Evolutionary conservation across 495 filamentous ascomycete species (phyloP), one percentile per base, ranked within the genome.

Genomic region (Aspergillus sclerotioniger): DNA sequence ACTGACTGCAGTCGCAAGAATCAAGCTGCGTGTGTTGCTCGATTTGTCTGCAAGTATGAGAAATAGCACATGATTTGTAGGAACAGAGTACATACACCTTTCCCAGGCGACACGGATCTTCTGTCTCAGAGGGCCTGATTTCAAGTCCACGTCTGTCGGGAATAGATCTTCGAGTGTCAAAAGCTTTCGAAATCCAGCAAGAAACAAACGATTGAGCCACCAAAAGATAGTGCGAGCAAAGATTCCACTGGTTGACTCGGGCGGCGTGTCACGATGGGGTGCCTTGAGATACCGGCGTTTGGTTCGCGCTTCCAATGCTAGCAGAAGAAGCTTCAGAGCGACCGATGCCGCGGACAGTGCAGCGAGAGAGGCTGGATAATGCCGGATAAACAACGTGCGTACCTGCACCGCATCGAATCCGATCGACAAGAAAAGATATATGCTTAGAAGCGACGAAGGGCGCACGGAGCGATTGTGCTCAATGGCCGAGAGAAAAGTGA

Each of bases 141-240:
- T 58, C 41, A 81, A 55, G 55, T 16, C 25, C 19, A 17, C 28
- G 28, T 46, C 58, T 66, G 53, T 47, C 76, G 61, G 31, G 16
- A 62, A 76, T 6, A 83, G 48, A 37, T 77, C 76, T 13, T 72
- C 57, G 13, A 66, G 44, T 3, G 64, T 45, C 1, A 85, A 63
- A 8, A 74, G 54, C 21, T 63, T 71, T 2, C 44, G 63, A 54
- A 75, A 78, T 0, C 80, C 81, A 20, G 59, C 46, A 1, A 39
- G 45, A n/a, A 85, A 73, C 6, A 83, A 60, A 19, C 25, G 46
- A 53, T 79, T 81, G 17, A 83, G 69, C 80, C 82, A 85, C 46
- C 65, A 59, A 25, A 54, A 54, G 13, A 37, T 3, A 17, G 29
- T 75, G 5, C 70, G 67, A 32, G 63, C 71, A 54, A 76, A 76